A percentile compares a stretch with the other conserved stretches of the same genome.
Evolutionary conservation across 129 eudicot genomes (phyloP).

Genomic region (Tagetes patula): DNA sequence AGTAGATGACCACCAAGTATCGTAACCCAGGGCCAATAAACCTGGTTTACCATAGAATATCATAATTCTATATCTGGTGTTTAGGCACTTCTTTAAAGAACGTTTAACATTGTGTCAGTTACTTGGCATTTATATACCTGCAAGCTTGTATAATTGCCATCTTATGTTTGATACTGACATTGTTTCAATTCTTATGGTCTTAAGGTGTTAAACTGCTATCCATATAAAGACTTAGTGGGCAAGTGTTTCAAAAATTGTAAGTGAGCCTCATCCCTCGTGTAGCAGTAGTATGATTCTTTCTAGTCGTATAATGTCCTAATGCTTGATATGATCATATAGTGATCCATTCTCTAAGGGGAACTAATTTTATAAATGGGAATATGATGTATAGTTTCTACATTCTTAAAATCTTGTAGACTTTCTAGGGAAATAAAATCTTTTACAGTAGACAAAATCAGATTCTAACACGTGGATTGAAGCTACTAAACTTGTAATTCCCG

Average conservation of each 20-base stretch:
- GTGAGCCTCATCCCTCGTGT: slow-evolving; percentile 29
- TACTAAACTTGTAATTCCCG: slow-evolving; percentile 5
- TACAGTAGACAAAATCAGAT: slow-evolving; percentile 4
- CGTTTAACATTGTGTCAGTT: neutral
- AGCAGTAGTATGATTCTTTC: slow-evolving; percentile 5
- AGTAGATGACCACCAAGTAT: neutral
- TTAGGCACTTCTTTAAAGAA: neutral
- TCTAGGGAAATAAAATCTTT: slow-evolving; percentile 3
- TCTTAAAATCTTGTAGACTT: neutral
- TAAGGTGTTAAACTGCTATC: slow-evolving; percentile 42
- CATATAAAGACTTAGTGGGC: slow-evolving; percentile 33
- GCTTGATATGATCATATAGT: neutral
- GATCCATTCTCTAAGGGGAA: neutral
- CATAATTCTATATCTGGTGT: neutral
- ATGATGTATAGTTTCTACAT: neutral
- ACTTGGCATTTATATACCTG: neutral
- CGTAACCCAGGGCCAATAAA: slow-evolving; percentile 2
- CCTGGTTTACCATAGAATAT: neutral
- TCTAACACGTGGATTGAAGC: slow-evolving; percentile 8
- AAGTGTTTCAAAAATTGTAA: slow-evolving; percentile 38
- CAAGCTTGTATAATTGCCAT: slow-evolving; percentile 2
- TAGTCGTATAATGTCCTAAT: neutral
- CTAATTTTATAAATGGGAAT: neutral
- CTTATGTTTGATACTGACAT: slow-evolving; percentile 13
- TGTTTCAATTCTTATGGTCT: slow-evolving; percentile 12